These are phyloP conservation scores for Hypoxylon lienhwacheense DNA, from an alignment of 495 filamentous ascomycete species.

Conservation along the genomic window DNA sequence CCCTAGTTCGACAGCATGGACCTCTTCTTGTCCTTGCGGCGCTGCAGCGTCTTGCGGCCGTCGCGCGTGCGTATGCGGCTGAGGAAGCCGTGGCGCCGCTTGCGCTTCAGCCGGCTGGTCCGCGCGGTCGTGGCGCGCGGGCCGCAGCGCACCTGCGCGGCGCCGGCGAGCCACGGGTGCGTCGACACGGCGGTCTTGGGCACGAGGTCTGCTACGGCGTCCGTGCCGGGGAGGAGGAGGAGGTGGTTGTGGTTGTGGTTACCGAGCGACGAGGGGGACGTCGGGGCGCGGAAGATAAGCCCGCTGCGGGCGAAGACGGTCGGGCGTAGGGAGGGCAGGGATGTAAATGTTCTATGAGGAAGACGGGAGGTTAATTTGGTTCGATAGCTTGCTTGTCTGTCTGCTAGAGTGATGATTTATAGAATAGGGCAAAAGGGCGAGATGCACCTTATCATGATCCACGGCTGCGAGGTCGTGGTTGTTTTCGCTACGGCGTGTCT, in stretches of 20 bases:
- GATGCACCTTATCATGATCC: constrained; percentile 18
- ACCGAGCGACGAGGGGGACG: too few relatives aligned
- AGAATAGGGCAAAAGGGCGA: background rate
- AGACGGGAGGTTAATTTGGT: too few relatives aligned
- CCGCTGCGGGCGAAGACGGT: constrained; percentile 28
- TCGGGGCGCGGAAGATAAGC: constrained; percentile 37
- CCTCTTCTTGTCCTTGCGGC: constrained; percentile 46
- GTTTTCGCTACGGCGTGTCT: background rate
- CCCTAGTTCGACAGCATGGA: constrained; percentile 38
- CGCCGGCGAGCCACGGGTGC: constrained; percentile 44
- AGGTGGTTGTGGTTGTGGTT: constrained; percentile 7
- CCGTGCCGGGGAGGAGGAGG: constrained; percentile 8
- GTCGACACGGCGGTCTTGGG: constrained; percentile 41
- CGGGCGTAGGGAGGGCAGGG: constrained; percentile 46
- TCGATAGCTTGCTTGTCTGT: too few relatives aligned
- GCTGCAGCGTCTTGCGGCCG: constrained; percentile 45
- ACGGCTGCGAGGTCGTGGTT: background rate
- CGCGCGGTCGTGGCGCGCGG: constrained; percentile 49
- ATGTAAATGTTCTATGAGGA: constrained; percentile 42
- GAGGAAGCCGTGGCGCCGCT: constrained; percentile 52
- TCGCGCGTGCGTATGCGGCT: constrained; percentile 42
- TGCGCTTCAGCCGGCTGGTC: constrained; percentile 50
- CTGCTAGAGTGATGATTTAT: constrained; percentile 1
- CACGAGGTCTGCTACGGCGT: constrained; percentile 40
- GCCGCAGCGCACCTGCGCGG: constrained; percentile 49